Evolutionary conservation across 192 early-diverging fungal species (phyloP).

Genomic region (Rhizophagus sp.): DNA sequence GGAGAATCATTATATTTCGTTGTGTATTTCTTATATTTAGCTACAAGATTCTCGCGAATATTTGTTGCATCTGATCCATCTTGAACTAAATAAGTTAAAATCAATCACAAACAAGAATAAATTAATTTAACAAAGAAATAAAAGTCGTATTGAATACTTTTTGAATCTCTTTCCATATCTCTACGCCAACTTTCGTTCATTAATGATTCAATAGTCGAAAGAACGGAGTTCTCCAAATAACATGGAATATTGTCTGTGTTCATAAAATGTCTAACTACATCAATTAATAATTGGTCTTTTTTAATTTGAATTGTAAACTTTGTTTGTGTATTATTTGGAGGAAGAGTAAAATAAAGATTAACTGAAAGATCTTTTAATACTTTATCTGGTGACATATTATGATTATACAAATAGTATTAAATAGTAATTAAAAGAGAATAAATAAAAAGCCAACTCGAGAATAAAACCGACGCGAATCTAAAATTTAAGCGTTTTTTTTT

Average conservation of each 20-base stretch:
- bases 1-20: constrained; percentile 22
- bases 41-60: constrained; percentile 2
- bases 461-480: neutral
- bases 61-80: neutral
- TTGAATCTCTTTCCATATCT: constrained; percentile 30
- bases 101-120: neutral
- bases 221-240: constrained; percentile 52
- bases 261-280: constrained; percentile 44
- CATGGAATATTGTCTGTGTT: constrained; percentile 43
- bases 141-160: constrained; percentile 20
- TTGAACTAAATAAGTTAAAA: neutral
- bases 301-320: constrained; percentile 31
- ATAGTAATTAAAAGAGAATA: neutral
- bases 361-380: constrained; percentile 26
- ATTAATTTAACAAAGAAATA: neutral
- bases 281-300: constrained; percentile 46
- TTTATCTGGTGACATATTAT: constrained; percentile 26
- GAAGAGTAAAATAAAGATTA: constrained; percentile 15
- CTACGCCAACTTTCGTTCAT: constrained; percentile 41
- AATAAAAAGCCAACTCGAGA: neutral
- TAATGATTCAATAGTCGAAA: constrained; percentile 43
- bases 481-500: too few species aligned
- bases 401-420: neutral
- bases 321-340: neutral
- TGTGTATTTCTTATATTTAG: constrained; percentile 23